Percentiles rank a stretch among this genome's conserved stretches.
phyloP scores from a whole-genome alignment of 495 filamentous ascomycete species.

The Penicillium riverlandense region DNA sequence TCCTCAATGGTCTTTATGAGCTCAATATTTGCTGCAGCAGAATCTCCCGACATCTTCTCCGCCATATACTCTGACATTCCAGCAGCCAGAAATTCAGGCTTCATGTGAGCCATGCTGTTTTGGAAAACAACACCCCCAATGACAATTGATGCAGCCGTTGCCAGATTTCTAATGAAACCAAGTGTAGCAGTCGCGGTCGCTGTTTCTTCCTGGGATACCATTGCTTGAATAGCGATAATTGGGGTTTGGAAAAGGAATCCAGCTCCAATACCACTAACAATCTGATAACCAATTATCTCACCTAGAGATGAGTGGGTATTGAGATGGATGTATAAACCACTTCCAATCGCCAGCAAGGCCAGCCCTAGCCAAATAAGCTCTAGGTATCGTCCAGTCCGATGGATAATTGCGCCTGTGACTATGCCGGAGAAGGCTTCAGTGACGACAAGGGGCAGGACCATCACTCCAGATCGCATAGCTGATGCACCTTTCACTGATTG shows the following conservation, averaged over 20 bases:
- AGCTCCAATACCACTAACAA: constrained; percentile 52
- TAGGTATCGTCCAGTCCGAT: constrained; percentile 53
- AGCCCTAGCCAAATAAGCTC: constrained; percentile 48
- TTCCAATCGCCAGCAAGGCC: constrained; percentile 39
- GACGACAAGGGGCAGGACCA: constrained; percentile 47
- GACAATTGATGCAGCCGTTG: constrained; percentile 64
- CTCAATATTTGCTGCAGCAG: constrained; percentile 47
- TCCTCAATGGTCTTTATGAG: constrained; percentile 37
- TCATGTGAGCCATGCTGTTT: constrained; percentile 46
- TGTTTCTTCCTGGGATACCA: constrained; percentile 59
- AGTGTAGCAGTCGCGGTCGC: constrained; percentile 73
- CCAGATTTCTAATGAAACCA: constrained; percentile 65
- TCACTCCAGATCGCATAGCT: constrained; percentile 42
- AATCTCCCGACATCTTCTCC: constrained; percentile 35
- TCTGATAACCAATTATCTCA: constrained; percentile 47
- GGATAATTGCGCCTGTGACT: constrained; percentile 45
- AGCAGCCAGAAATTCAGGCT: constrained; percentile 28
- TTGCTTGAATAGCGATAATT: constrained; percentile 72
- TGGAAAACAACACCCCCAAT: constrained; percentile 76
- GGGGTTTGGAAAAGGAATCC: constrained; percentile 51
- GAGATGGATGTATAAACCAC: constrained; percentile 46
- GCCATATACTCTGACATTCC: constrained; percentile 36
- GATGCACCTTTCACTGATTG: constrained; percentile 53
- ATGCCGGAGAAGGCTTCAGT: constrained; percentile 44
- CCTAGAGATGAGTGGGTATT: constrained; percentile 28